Conservation (phyloP, 2,329 filamentous ascomycete genomes). For the Metarhizium sp. region DNA sequence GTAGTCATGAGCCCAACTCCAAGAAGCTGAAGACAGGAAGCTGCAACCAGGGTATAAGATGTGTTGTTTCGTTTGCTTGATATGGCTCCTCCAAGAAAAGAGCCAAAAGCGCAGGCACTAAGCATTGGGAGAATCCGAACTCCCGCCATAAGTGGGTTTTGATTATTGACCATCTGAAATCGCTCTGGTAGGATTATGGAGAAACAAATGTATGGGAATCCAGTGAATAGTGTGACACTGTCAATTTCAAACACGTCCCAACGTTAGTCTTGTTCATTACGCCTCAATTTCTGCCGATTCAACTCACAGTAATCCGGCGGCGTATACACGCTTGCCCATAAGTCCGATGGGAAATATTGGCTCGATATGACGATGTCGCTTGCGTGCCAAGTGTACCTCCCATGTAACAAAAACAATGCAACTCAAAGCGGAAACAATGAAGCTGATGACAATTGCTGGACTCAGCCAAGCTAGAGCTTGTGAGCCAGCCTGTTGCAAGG, state of each 20-base stretch:
- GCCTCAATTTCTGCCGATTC: neutral
- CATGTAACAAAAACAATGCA: constrained; percentile 41
- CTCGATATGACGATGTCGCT: constrained; percentile 31
- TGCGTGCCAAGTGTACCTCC: constrained; percentile 36
- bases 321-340: constrained; percentile 38
- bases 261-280: neutral
- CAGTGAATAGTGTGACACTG: constrained; percentile 46
- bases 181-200: constrained; percentile 50
- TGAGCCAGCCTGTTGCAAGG: constrained; percentile 47
- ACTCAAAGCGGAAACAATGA: constrained; percentile 37
- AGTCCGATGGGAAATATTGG: constrained; percentile 46
- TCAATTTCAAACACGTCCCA: neutral
- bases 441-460: constrained; percentile 36
- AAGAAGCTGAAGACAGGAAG: constrained; percentile 41
- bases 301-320: constrained; percentile 39
- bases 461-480: constrained; percentile 42
- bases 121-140: constrained; percentile 50
- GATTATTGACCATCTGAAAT: constrained; percentile 48
- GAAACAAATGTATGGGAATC: constrained; percentile 49
- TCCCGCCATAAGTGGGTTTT: constrained; percentile 44
- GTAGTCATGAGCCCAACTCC: constrained; percentile 42
- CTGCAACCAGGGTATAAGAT: constrained; percentile 37
- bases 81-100: constrained; percentile 43
- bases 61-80: constrained; percentile 46
- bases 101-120: constrained; percentile 45